Base-by-base conservation (phyloP, 2,329 filamentous ascomycete species). In the Fusarium brevicatenulatum region DNA sequence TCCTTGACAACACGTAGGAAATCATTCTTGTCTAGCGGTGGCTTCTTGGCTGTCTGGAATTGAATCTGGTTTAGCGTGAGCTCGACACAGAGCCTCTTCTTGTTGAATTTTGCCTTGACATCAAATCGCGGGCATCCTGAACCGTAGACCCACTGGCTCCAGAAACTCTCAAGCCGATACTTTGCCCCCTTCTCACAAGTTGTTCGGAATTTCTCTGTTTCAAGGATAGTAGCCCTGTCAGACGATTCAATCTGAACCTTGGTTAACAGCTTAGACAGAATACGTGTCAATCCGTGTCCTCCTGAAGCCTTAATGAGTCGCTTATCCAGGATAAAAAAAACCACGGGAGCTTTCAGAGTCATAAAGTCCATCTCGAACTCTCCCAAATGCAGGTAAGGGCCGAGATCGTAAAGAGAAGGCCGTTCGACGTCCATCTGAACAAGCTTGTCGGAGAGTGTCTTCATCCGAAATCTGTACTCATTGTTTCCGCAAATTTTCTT, bases 51-150 rank as follows among this genome's bases (percentile, higher is more conserved):
- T 9, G 73, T 75, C 78, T 82, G 86, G 79, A 83, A 88, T 69
- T 91, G 94, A 1, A 90, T 89, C 81, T 99, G 97, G 56, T 89
- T 89, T 72, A 99, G 93, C 15, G 91, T 92, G 86, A 99, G 93
- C 81, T 98, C 95, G 3, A 99, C 94, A 34, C 95, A 95, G 8
- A 98, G 87, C 76, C 97, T 93, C 85, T 99, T 99, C 85, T 98
- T 98, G 80, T 99, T 99, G 84, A 99, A 99, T 23, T 92, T 90
- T 74, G 97, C 95, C 43, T 91, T 93, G 54, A 97, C 93, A 54
- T 92, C 88, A 76, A 99, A 97, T 46, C 91, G 90, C 0, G 97
- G 96, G 77, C 95, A 98, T 2, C 97, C 97, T 21, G 94, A 91
- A 16, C 93, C 92, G 71, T 92, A 89, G 1, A 99, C 90, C 95